Base-by-base conservation (phyloP, 306 rosid species). In the Hylodesmum podocarpum region DNA sequence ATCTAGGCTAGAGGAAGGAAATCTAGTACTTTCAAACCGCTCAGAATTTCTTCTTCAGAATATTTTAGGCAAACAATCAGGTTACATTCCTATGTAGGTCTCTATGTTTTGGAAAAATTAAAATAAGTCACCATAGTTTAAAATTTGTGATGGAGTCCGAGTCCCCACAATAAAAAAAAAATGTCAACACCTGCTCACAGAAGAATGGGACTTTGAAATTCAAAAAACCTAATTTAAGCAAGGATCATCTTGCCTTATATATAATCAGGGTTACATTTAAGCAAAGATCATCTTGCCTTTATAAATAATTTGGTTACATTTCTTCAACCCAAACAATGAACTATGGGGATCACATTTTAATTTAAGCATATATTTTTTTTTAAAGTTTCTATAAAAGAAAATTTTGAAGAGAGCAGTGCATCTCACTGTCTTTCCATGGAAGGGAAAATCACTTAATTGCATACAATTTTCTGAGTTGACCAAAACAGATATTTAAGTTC, bases 271-370 rank as follows among this genome's bases (percentile, higher is more conserved):
- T 61, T 71, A 27, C 57, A 28, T 8, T 18, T 11, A 34, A 66
- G 33, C 21, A 41, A 46, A 31, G 71, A 36, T 19, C 24, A 62
- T 13, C 25, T 70, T 27, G 8, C 21, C 54, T 50, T n/a, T 25
- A 15, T 71, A 50, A 27, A 69, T 19, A 40, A 62, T 10, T 27
- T 16, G 64, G 66, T 70, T 41, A 40, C 75, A 41, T 40, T 22
- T 68, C 78, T 55, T 62, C 22, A 70, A 70, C 51, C 31, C 22
- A 80, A 68, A 14, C 72, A 67, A 75, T 49, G n/a, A 47, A 31
- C 21, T n/a, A n/a, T n/a, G n/a, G n/a, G n/a, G n/a, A 61, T 59
- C 43, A 37, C 27, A 64, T 21, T 25, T 33, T 18, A 70, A 21
- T 71, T 22, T n/a, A 28, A 31, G 75, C 71, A 64, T 39, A 46